A percentile compares a stretch with the other conserved stretches of the same genome.
phyloP scores from a whole-genome alignment of 495 filamentous ascomycete genomes.

The Venustampulla echinocandica region DNA sequence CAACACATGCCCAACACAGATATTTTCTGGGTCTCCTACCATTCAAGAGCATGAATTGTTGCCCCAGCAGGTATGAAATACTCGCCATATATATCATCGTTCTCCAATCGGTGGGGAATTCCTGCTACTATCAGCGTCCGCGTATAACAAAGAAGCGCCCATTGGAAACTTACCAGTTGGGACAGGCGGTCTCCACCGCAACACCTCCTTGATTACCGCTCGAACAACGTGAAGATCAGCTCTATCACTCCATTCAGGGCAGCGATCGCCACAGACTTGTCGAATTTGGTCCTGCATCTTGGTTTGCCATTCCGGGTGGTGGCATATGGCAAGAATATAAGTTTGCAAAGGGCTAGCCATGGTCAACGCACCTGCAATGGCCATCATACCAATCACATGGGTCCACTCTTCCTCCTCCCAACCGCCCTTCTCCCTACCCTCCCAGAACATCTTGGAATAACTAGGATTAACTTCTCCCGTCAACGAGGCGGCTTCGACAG shows the following conservation, averaged over 20 bases:
- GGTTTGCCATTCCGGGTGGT: conserved; percentile 46
- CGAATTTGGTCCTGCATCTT: conserved; percentile 49
- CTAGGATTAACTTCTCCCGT: conserved; percentile 23
- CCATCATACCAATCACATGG: conserved; percentile 35
- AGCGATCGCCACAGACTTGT: conserved; percentile 41
- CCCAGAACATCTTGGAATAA: conserved; percentile 22
- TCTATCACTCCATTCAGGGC: conserved; percentile 42
- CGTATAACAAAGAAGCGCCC: no score
- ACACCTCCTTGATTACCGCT: conserved; percentile 41
- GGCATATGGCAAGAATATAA: conserved; percentile 49
- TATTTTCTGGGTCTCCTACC: conserved; percentile 26
- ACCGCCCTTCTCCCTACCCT: conserved; percentile 18
- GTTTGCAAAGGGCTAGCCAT: conserved; percentile 31
- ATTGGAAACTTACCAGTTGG: conserved; percentile 39
- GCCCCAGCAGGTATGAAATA: conserved; percentile 46
- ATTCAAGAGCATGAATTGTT: conserved; percentile 49
- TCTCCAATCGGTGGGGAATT: conserved; percentile 34
- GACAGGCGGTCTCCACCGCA: conserved; percentile 46
- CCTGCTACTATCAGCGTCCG: conserved; percentile 32
- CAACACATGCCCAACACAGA: neutral
- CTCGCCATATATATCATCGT: conserved; percentile 41
- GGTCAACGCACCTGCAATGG: conserved; percentile 38
- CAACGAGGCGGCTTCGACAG: conserved; percentile 38
- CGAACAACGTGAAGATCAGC: conserved; percentile 34
- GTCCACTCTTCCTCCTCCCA: conserved; percentile 25